Base-by-base conservation (phyloP, 2,329 filamentous ascomycete genomes). In the Aspergillus sojae region DNA sequence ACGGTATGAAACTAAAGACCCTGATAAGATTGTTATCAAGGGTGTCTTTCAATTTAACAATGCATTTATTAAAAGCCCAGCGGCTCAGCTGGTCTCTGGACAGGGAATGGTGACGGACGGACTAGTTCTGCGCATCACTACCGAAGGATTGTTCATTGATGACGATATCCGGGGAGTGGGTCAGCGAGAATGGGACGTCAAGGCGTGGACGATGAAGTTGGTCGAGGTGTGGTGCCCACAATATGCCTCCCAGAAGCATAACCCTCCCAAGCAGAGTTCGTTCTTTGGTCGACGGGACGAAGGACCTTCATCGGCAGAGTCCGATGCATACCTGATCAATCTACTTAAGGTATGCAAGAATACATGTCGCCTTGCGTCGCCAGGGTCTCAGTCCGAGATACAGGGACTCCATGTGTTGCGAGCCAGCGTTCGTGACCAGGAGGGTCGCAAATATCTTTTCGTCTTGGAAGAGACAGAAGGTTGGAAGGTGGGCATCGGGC, bases 171-270 rank as follows among this genome's bases (percentile, higher is more conserved):
- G 94, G 52, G 89, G 89, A 65, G 92, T 97, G 19, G 89, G 92
- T n/a, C 93, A 98, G 79, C 89, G 95, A 64, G 95, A 99, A 80
- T 99, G 95, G 95, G 95, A 99, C 77, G 89, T 98, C 74, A 98
- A 98, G 79, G 94, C 94, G 30, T 98, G 95, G 95, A 97, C 93
- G 50, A 86, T 99, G 80, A 97, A 96, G 81, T 83, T 91, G 68
- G 88, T 96, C 78, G 95, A 98, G 86, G 89, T 95, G 82, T 92
- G 90, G 88, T 93, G 90, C 74, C 84, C 86, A 73, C 86, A 89
- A 77, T 81, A 86, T 76, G 81, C 81, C 74, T 76, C 78, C 69
- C 78, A 77, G 71, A 76, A 77, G 68, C 64, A 63, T 28, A 65
- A 65, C 36, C 67, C 70, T 16, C 58, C 68, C 21, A 79, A 77